A percentile compares a stretch with the other conserved stretches of the same genome.
Evolutionary conservation across 192 early-diverging fungal genomes (phyloP).

Genomic region (Phlyctochytrium arcticum): DNA sequence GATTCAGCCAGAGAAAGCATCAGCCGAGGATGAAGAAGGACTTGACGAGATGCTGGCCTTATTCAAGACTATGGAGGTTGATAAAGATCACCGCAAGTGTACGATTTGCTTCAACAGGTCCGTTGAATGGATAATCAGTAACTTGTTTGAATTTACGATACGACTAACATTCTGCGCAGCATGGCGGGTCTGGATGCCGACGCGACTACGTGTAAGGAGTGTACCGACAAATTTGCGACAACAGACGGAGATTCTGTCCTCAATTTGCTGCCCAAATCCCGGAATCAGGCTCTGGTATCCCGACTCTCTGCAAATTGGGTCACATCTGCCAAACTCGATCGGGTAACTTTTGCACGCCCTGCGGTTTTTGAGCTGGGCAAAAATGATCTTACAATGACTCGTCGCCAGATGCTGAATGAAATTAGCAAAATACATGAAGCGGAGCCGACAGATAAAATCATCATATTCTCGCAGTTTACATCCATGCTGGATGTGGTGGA

Average conservation of each 20-base stretch:
- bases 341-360: conserved; percentile 17
- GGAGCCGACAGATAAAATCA: conserved; percentile 41
- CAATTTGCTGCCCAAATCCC: no score
- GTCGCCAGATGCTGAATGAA: conserved; percentile 37
- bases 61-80: conserved; percentile 16
- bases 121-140: neutral
- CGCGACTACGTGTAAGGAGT: conserved; percentile 15
- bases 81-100: conserved; percentile 7
- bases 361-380: no score
- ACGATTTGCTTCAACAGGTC: conserved; percentile 27
- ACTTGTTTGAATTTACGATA: neutral
- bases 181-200: neutral
- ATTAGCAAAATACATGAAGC: conserved; percentile 38
- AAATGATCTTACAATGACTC: no score
- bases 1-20: conserved; percentile 1
- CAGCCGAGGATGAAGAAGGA: conserved; percentile 4
- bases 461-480: conserved; percentile 44
- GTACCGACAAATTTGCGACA: conserved; percentile 5
- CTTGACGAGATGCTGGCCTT: conserved; percentile 23
- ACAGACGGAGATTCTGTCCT: neutral
- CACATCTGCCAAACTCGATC: conserved; percentile 38
- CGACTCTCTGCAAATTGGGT: conserved; percentile 8
- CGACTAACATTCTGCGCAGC: neutral
- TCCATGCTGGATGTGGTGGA: conserved; percentile 39
- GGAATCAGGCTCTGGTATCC: conserved; percentile 9